These are phyloP conservation scores for Mycosphaerella arachidis DNA, from an alignment of 2,329 filamentous ascomycete species.

Conservation along the genomic window DNA sequence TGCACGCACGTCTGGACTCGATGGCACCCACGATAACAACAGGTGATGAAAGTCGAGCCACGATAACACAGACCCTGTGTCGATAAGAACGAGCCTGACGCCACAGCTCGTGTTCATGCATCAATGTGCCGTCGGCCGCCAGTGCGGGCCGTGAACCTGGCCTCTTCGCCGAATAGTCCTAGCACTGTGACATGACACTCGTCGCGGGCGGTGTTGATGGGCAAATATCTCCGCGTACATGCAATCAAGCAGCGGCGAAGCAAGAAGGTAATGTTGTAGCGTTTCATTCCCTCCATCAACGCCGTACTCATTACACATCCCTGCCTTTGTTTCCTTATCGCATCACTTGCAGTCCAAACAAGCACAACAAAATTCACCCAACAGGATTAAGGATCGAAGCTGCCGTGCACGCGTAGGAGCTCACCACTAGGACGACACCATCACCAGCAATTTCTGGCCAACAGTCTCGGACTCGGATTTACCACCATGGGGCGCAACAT, in stretches of 20 bases:
- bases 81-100: not conserved
- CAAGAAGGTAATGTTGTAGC: not conserved
- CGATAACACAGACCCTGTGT: not conserved
- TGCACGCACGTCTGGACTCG: not conserved
- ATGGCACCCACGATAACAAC: not conserved
- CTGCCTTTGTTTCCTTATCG: not conserved
- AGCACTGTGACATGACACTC: not conserved
- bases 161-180: not conserved
- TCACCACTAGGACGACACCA: not conserved
- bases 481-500: conserved; percentile 36
- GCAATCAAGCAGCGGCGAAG: not conserved
- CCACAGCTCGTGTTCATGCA: conserved; percentile 3
- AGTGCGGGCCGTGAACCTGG: conserved; percentile 3
- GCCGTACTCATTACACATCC: not conserved
- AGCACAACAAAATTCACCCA: not conserved
- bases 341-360: not conserved
- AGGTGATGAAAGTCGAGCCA: not conserved
- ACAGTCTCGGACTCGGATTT: not conserved
- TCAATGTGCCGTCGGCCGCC: conserved; percentile 1
- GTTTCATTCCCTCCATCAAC: not conserved
- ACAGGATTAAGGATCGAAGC: not conserved
- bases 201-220: not conserved
- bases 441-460: not conserved
- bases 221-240: not conserved
- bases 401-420: not conserved